Evolutionary conservation across 371 early-diverging fungal genomes (phyloP).

Genomic region (Rhizomucor pusillus): DNA sequence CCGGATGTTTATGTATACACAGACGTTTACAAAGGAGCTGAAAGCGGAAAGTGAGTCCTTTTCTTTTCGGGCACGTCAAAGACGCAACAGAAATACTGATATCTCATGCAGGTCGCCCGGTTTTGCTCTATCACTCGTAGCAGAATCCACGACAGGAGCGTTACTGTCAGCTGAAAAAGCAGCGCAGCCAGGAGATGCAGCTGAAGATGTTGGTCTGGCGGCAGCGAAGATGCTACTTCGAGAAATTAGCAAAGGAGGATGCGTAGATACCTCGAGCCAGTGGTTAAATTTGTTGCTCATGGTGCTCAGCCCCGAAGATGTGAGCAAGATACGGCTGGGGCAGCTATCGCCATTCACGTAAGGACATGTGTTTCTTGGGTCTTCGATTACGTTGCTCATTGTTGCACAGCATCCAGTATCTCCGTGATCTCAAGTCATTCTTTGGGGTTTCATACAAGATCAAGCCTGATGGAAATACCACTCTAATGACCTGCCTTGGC

Average conservation of each 20-base stretch:
- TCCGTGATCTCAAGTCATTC: conserved; percentile 86
- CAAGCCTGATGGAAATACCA: conserved; percentile 69
- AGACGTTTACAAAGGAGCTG: conserved; percentile 94
- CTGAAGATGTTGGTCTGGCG: conserved; percentile 85
- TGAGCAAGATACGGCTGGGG: conserved; percentile 86
- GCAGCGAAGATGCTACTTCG: conserved; percentile 76
- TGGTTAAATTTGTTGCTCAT: conserved; percentile 84
- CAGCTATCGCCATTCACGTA: conserved; percentile 82
- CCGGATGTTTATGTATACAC: conserved; percentile 97
- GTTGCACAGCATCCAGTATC: conserved; percentile 68
- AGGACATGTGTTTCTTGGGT: conserved; percentile 21
- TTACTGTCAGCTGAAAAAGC: conserved; percentile 83
- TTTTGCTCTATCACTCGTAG: conserved; percentile 88
- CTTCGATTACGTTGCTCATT: conserved; percentile 1
- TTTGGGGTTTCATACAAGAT: conserved; percentile 92
- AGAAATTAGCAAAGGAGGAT: conserved; percentile 88
- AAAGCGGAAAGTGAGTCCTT: conserved; percentile 73
- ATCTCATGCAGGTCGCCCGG: conserved; percentile 73
- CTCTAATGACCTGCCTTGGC: conserved; percentile 87
- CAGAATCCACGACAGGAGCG: conserved; percentile 86
- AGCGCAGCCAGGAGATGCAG: conserved; percentile 74
- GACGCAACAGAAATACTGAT: not conserved
- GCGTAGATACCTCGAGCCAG: conserved; percentile 86
- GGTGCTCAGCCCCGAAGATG: conserved; percentile 92
- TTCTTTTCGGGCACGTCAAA: not conserved